Evolutionary conservation across 2,329 filamentous ascomycete species (phyloP).

Genomic region (Trichoderma polysporum): DNA sequence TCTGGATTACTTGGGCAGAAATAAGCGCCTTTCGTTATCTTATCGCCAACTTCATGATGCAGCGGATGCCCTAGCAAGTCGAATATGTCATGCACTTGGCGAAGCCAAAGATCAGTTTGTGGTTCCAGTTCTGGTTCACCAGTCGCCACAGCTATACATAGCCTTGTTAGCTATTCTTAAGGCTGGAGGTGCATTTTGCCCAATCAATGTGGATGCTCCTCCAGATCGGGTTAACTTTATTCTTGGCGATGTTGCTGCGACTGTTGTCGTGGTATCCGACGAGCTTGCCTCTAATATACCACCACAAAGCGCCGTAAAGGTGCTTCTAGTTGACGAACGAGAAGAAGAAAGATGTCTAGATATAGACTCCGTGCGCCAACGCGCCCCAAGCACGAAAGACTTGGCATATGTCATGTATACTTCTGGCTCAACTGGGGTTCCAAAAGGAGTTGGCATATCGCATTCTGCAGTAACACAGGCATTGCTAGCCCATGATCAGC

Average conservation of each 20-base stretch:
- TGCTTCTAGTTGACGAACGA: constrained; percentile 38
- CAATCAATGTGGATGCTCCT: constrained; percentile 76
- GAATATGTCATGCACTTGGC: constrained; percentile 37
- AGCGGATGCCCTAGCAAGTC: constrained; percentile 55
- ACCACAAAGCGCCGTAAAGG: constrained; percentile 29
- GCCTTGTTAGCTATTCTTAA: constrained; percentile 75
- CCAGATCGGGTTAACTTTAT: constrained; percentile 77
- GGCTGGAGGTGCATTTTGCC: constrained; percentile 82
- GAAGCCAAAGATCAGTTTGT: constrained; percentile 40
- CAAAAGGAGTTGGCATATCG: constrained; percentile 83
- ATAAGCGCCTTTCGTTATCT: constrained; percentile 45
- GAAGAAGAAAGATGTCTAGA: constrained; percentile 16
- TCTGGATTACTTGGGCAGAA: constrained; percentile 35
- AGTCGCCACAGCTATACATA: constrained; percentile 75
- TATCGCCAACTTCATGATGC: constrained; percentile 63
- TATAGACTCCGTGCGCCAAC: constrained; percentile 19
- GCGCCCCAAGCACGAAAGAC: constrained; percentile 36
- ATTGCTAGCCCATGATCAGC: constrained; percentile 73
- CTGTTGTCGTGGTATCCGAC: constrained; percentile 63
- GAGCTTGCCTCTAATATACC: constrained; percentile 46
- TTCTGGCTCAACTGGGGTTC: constrained; percentile 82
- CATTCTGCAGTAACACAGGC: constrained; percentile 80
- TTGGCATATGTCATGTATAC: constrained; percentile 93
- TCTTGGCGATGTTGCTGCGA: constrained; percentile 70
- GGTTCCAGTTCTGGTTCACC: constrained; percentile 74